Evolutionary conservation across 441 rosid genomes (phyloP), one percentile per base, ranked within the genome.

Genomic region (Geranium incanum): DNA sequence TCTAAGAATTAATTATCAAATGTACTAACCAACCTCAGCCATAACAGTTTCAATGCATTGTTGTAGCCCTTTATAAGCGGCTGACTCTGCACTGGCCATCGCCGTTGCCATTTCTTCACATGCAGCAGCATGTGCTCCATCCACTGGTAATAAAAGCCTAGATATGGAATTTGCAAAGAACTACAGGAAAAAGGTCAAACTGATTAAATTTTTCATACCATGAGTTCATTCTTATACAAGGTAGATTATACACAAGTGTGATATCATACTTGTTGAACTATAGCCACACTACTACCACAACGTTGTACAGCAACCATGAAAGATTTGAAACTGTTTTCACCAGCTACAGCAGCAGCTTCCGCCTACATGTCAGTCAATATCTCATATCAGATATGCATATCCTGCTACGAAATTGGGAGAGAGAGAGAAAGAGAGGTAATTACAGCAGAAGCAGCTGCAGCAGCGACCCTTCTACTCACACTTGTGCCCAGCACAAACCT

Each of bases 381-480:
- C 23, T 41, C 62, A 16, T 6, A 41, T 13, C 39, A 55, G 55
- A 71, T n/a, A 36, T 16, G 65, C 18, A 59, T 69, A 38, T 63
- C 4, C 12, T 16, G 33, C 19, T 57, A 64, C 48, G 50, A 12
- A 77, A 66, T 41, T 36, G 33, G 11, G 59, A 50, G 15, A 18
- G 66, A 23, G 66, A 57, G 72, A 76, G 74, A 74, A 77, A 80
- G 55, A 63, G 52, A 78, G 80, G 79, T 73, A 79, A 74, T 85
- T 88, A 95, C 99, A 78, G 97, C 98, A 64, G 99, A 95, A 78
- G 96, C 97, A 87, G 99, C 99, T 43, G 99, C 98, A 74, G 99
- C 98, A 77, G 98, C 97, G 77, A 90, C 99, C 84, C 99, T 88
- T 80, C 97, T 86, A 83, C 97, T 88, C 70, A 95, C 67, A 68